Base-by-base conservation (phyloP, 1,284 basidiomycete genomes). In the Fomitopsis schrenkii region DNA sequence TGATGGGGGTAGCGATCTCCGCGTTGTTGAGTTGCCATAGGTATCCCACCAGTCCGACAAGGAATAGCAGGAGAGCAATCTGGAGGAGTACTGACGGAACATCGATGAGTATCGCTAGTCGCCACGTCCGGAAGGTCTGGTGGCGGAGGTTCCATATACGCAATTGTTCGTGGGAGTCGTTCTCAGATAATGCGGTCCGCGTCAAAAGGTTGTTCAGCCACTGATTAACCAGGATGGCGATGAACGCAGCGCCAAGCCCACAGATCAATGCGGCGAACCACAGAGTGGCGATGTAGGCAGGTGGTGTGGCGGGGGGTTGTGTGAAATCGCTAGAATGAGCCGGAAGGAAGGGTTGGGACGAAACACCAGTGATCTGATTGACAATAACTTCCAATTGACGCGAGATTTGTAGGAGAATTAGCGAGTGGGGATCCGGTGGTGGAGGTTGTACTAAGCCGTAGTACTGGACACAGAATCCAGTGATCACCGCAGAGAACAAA, bases 181-280 rank as follows among this genome's bases (percentile, higher is more conserved):
- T 64, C 62, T 40, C 59, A 64, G 1, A 64, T 58, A 7, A 63
- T 52, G 28, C 55, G 57, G 41, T 61, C 61, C 28, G 64, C 55
- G 54, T 66, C 67, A 53, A 19, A 2, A 36, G 33, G n/a, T 69
- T 64, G 19, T 65, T 62, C 17, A 71, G 53, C 69, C 69, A 71
- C 36, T 71, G 69, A 26, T 68, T 68, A 10, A 64, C 65, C 33
- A 67, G 59, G 19, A 71, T 22, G 2, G 22, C 22, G 22, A 22
- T 68, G 2, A 67, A 67, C 0, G 69, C 68, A 0, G 69, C 64
- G 17, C 64, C 59, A 12, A 71, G 66, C 53, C 66, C 67, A 26
- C 67, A 62, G 6, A 71, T 67, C 6, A 71, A 63, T 36, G 68
- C 66, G 1, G 66, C 62, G 62, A 71, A 71, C 69, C 69, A 71